Evolutionary conservation across 257 asterid genomes (phyloP), one percentile per base, ranked within the genome.

Genomic region (Petrea volubilis): DNA sequence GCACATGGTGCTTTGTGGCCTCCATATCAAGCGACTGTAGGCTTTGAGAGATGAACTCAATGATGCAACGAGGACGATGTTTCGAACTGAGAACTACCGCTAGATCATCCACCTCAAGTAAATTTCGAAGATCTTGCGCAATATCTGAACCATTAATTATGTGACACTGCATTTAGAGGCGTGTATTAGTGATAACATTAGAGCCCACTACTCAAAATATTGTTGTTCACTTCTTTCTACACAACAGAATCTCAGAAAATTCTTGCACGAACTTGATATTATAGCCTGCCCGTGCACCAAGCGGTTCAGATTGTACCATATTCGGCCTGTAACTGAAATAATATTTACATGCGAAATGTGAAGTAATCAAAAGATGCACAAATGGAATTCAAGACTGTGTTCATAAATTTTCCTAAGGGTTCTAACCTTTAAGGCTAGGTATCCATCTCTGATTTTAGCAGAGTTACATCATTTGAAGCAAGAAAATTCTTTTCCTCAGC

Each of bases 21-120:
- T 89, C 99, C 80, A 91, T 20, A 57, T 82, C 84, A 65, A 94
- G 87, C 61, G 84, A 68, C 73, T 82, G 92, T 53, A 94, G 84
- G 79, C 97, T 85, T 44, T 88, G 99, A 57, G 98, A 89, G 79
- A 94, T 94, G 83, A 91, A 92, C 76, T 89, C 96, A 47, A 91
- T 87, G 75, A 94, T 76, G 83, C 97, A 91, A 53, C 86, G 93
- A 14, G 99, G 99, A 1, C 88, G 91, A 74, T 94, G 96, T 60
- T 89, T 88, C 58, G 99, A 86, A 60, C 85, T 66, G 61, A 90
- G 86, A 76, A 94, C 84, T 34, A 94, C 76, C 3, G 84, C 88
- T 34, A 94, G 82, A 79, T 94, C 99, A 68, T 87, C 99, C 49
- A 60, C 83, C 57, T 85, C 97, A 21, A 94, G 90, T 79, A 94